Conservation (phyloP, 768 basidiomycete species). For the Lactarius hengduanensis region DNA sequence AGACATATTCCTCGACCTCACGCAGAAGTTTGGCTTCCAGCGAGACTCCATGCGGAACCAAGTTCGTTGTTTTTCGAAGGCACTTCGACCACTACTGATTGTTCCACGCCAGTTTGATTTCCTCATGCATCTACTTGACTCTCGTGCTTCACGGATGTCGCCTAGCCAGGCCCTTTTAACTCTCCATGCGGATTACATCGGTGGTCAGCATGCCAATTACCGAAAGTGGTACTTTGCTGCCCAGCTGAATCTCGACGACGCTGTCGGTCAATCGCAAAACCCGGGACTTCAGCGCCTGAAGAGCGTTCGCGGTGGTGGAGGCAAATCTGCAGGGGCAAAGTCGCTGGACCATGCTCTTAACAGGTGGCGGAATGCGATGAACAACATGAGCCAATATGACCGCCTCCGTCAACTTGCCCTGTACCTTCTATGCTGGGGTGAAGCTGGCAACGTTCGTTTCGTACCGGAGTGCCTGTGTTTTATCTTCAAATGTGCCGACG, state of each 20-base stretch:
- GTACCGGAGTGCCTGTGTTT: constrained; percentile 97
- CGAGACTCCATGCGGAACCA: constrained; percentile 95
- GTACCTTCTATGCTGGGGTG: constrained; percentile 97
- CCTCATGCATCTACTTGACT: constrained; percentile 96
- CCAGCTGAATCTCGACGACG: constrained; percentile 98
- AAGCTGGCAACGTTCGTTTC: constrained; percentile 96
- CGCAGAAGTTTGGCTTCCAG: constrained; percentile 99
- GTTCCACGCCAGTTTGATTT: constrained; percentile 78
- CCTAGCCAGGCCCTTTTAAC: constrained; percentile 95
- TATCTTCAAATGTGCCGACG: constrained; percentile 99
- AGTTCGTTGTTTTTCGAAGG: constrained; percentile 44
- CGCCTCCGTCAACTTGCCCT: constrained; percentile 94
- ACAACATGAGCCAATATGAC: constrained; percentile 99
- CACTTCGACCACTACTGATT: constrained; percentile 22
- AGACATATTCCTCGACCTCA: constrained; percentile 96
- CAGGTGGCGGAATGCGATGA: constrained; percentile 98
- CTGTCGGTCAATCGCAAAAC: constrained; percentile 93
- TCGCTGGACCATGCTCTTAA: constrained; percentile 91
- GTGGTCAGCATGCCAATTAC: constrained; percentile 98
- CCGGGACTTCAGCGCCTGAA: constrained; percentile 88
- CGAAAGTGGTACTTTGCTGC: constrained; percentile 99
- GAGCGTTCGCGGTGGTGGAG: constrained; percentile 65
- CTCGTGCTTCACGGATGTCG: constrained; percentile 96
- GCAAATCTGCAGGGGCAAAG: constrained; percentile 59
- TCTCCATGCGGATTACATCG: constrained; percentile 98